phyloP scores from a whole-genome alignment of 192 early-diverging fungal species.

The Podila epicladia region DNA sequence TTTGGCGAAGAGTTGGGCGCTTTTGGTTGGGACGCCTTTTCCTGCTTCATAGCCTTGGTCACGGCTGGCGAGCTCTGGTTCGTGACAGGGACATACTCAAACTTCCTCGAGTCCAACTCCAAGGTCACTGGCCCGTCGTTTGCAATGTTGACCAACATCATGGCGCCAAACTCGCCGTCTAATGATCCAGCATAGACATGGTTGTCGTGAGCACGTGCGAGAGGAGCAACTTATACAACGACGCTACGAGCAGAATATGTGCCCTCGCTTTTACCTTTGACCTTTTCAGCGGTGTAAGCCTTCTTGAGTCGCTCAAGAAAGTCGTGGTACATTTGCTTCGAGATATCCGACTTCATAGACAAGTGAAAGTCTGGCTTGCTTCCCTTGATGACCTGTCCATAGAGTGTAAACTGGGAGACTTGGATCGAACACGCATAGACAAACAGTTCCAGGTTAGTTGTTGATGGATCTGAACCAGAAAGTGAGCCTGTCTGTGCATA shows the following conservation, averaged over 20 bases:
- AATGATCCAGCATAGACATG: not conserved
- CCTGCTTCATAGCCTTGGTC: slow-evolving; percentile 8
- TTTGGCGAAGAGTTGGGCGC: not conserved
- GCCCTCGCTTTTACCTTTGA: slow-evolving; percentile 69
- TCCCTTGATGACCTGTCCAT: slow-evolving; percentile 82
- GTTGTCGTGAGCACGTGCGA: not conserved
- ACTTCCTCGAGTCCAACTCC: slow-evolving; percentile 67
- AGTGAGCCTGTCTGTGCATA: too few relatives aligned
- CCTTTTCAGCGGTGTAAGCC: slow-evolving; percentile 69
- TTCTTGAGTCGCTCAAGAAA: slow-evolving; percentile 77
- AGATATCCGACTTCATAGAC: slow-evolving; percentile 79
- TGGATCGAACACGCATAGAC: not conserved
- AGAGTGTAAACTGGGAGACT: slow-evolving; percentile 96
- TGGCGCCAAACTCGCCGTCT: slow-evolving; percentile 94
- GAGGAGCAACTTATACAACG: too few relatives aligned
- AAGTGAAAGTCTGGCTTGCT: slow-evolving; percentile 94
- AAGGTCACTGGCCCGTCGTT: slow-evolving; percentile 81
- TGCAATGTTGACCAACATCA: slow-evolving; percentile 92
- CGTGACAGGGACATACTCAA: slow-evolving; percentile 49
- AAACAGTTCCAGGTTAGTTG: not conserved
- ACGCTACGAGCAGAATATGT: not conserved
- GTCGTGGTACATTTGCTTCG: slow-evolving; percentile 75
- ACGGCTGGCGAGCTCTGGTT: slow-evolving; percentile 9
- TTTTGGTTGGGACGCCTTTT: not conserved
- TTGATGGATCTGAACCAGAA: too few relatives aligned